Percentiles rank a stretch among this genome's conserved stretches.
phyloP scores from a whole-genome alignment of 495 filamentous ascomycete species.

The Penicillium parvum region DNA sequence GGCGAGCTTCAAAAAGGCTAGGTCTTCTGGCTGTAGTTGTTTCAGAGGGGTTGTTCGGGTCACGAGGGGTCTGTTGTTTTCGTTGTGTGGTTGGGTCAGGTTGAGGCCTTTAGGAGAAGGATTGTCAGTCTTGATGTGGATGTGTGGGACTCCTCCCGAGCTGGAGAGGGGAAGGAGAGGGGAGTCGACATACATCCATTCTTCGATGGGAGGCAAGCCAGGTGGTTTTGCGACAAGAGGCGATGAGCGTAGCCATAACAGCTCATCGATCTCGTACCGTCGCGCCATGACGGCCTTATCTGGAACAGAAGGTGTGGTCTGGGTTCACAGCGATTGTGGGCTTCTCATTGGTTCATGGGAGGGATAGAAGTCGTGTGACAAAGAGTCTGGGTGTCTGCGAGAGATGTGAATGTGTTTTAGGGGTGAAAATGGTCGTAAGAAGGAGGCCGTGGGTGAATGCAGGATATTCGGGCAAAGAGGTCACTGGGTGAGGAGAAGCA shows the following conservation, averaged over 20 bases:
- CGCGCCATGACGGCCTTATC: slow-evolving; percentile 45
- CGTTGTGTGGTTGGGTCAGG: slow-evolving; percentile 45
- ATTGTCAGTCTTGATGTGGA: slow-evolving; percentile 25
- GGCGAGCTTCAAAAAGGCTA: slow-evolving; percentile 54
- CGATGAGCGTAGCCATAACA: slow-evolving; percentile 72
- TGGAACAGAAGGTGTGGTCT: slow-evolving; percentile 25
- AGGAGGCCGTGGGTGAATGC: slow-evolving; percentile 1
- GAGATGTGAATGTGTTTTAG: too few species aligned
- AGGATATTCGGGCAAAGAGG: slow-evolving; percentile 8
- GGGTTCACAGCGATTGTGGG: slow-evolving; percentile 24
- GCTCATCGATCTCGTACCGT: slow-evolving; percentile 75
- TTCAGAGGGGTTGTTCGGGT: slow-evolving; percentile 39
- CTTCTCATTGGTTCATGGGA: slow-evolving; percentile 31
- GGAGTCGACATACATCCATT: slow-evolving; percentile 83
- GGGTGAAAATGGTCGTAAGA: slow-evolving; percentile 1
- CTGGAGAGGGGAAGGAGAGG: background rate
- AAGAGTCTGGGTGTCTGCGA: background rate
- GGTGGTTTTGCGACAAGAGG: slow-evolving; percentile 80
- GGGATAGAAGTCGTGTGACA: background rate
- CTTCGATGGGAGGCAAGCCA: slow-evolving; percentile 78
- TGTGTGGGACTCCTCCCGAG: slow-evolving; percentile 15
- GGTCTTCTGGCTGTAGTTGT: slow-evolving; percentile 50
- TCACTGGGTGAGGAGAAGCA: slow-evolving; percentile 23
- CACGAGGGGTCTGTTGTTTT: slow-evolving; percentile 41
- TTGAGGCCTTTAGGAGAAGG: slow-evolving; percentile 33